Evolutionary conservation across 1,139 yeast genomes (phyloP), one percentile per base, ranked within the genome.

Genomic region (Debaryomyces sp.): DNA sequence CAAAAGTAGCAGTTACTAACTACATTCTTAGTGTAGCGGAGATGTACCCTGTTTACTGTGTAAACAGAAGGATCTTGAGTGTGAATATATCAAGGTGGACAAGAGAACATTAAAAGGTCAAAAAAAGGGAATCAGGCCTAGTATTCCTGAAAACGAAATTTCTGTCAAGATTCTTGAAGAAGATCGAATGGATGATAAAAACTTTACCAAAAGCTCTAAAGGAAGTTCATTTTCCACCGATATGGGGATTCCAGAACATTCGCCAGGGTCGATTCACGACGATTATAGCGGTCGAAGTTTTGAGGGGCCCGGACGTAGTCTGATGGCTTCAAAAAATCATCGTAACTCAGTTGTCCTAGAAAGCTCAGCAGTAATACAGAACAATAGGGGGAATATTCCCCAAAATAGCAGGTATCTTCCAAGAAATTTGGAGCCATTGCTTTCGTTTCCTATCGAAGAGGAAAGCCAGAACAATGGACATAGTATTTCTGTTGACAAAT

Each of bases 101-200:
- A 56, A 63, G 40, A 47, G 72, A 40, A 64, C 68, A 29, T 57
- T 67, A 43, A 66, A 66, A 46, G 64, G 64, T 9, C 67, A 66
- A 51, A 49, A 68, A 32, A 50, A n/a, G 9, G 26, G 17, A 21
- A 12, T 21, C n/a, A 35, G 12, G 8, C 7, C 2, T 4, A 18
- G 12, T 35, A 7, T 6, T 35, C 6, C 38, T 2, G 38, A 35
- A n/a, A 21, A 22, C 8, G 13, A 21, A n/a, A 8, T n/a, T 35
- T n/a, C 38, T 9, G n/a, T 22, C 13, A n/a, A n/a, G 21, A 10
- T 35, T 2, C 26, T 21, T 7, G 26, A 21, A n/a, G 26, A 35
- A 12, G 15, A 6, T n/a, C 15, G 26, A 6, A 21, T 3, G 22
- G 10, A 21, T 21, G 38, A 32, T 7, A 22, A 15, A 32, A 32